Percentiles rank a stretch among this genome's conserved stretches.
Conservation (phyloP, 495 filamentous ascomycete species). For the Hypoxylon intermedium region DNA sequence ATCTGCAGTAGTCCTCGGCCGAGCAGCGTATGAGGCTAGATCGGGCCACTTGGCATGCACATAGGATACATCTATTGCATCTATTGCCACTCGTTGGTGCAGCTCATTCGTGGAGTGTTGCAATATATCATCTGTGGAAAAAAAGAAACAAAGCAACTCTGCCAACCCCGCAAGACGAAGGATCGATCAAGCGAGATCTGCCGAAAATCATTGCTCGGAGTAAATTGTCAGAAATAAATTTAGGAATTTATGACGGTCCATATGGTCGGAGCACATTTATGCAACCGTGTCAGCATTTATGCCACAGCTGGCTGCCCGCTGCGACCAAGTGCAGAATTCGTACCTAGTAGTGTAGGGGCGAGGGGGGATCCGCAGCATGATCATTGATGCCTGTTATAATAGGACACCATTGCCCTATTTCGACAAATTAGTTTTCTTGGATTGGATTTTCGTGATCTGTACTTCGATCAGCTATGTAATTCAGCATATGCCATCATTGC, state of each 20-base stretch:
- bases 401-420: neutral
- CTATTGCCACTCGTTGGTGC: conserved; percentile 6
- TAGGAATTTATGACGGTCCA: conserved; percentile 23
- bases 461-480: neutral
- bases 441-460: neutral
- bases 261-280: conserved; percentile 13
- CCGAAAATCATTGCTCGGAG: conserved; percentile 25
- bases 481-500: neutral
- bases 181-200: conserved; percentile 29
- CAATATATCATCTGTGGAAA: conserved; percentile 6
- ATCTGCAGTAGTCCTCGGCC: neutral
- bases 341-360: no score
- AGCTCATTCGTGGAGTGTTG: neutral
- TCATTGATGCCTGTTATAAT: neutral
- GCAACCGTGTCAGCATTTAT: conserved; percentile 17
- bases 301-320: conserved; percentile 9
- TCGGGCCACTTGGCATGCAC: conserved; percentile 1
- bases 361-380: neutral
- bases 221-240: conserved; percentile 23
- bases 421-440: neutral
- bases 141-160: conserved; percentile 11
- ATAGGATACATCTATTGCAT: no score
- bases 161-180: conserved; percentile 31
- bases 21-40: conserved; percentile 3
- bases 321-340: neutral